Evolutionary conservation across 2,329 filamentous ascomycete species (phyloP).

Genomic region (Leptographium wingfieldii): DNA sequence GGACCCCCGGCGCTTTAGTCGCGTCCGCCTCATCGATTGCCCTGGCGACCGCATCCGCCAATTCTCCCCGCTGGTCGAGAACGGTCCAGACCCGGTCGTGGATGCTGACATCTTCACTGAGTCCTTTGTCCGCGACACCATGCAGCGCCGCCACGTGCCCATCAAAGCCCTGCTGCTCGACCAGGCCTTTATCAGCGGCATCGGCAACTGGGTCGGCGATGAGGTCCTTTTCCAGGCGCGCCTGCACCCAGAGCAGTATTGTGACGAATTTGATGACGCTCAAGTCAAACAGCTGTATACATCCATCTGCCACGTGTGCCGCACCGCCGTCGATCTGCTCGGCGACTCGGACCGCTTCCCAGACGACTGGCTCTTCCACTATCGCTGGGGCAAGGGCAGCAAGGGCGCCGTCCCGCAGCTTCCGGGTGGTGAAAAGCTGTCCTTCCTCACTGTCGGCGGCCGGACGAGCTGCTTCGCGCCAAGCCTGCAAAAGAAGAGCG

Average conservation of each 20-base stretch:
- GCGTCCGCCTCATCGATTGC: conserved; percentile 74
- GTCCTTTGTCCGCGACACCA: conserved; percentile 58
- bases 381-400: conserved; percentile 83
- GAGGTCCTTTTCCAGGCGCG: conserved; percentile 83
- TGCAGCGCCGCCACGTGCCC: conserved; percentile 67
- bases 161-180: conserved; percentile 83
- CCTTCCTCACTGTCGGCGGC: conserved; percentile 79
- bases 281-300: conserved; percentile 63
- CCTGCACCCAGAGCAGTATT: conserved; percentile 88
- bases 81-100: conserved; percentile 83
- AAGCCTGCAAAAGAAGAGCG: conserved; percentile 69
- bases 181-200: conserved; percentile 77
- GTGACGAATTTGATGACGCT: conserved; percentile 60
- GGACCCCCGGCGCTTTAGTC: conserved; percentile 65
- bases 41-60: conserved; percentile 63
- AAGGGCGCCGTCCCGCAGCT: conserved; percentile 54
- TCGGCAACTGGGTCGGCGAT: conserved; percentile 96
- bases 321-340: conserved; percentile 63
- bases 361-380: conserved; percentile 73
- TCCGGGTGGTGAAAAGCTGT: conserved; percentile 75
- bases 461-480: conserved; percentile 85
- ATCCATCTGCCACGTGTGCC: conserved; percentile 66
- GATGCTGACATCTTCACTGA: conserved; percentile 67
- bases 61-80: conserved; percentile 69
- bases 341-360: conserved; percentile 80